Percentiles rank a stretch among this genome's conserved stretches.
Conservation (phyloP, 2,329 filamentous ascomycete genomes). For the Aureobasidium subglaciale region DNA sequence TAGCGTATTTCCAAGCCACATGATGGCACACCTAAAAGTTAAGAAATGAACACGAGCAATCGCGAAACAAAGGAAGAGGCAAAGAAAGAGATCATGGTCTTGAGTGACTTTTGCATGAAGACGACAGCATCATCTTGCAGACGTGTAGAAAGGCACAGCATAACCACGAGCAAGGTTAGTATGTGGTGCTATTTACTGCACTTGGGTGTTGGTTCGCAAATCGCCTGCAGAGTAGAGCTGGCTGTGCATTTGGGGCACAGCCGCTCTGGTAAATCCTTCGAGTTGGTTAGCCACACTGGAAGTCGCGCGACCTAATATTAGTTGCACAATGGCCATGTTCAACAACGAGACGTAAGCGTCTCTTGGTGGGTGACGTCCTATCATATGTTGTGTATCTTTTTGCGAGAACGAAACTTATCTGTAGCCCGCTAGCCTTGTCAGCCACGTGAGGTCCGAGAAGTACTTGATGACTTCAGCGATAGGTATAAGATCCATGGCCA, state of each 20-base stretch:
- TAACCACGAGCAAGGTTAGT: not conserved
- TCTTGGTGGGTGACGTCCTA: not conserved
- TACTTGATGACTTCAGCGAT: not conserved
- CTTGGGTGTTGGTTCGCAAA: constrained; percentile 11
- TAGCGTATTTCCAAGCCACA: constrained; percentile 1
- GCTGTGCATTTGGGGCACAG: not conserved
- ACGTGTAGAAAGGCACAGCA: not conserved
- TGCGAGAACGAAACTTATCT: not conserved
- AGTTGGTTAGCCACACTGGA: not conserved
- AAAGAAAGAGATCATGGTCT: not conserved
- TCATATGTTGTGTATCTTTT: not conserved
- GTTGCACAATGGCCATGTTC: not conserved
- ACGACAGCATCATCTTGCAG: not conserved
- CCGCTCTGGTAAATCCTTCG: not conserved
- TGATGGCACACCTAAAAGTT: not conserved
- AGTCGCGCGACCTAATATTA: constrained; percentile 9
- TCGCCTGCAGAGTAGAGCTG: not conserved
- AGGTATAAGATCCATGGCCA: not conserved
- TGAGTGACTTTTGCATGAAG: not conserved
- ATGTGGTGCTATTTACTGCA: constrained; percentile 12
- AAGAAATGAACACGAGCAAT: constrained; percentile 2
- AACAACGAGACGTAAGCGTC: constrained; percentile 5
- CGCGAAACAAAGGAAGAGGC: not conserved
- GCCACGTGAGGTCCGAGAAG: not conserved
- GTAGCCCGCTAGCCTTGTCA: not conserved